Evolutionary conservation across 164 flowering plant species (phyloP), one percentile per base, ranked within the genome.

Genomic region (Macadamia tetraphylla): DNA sequence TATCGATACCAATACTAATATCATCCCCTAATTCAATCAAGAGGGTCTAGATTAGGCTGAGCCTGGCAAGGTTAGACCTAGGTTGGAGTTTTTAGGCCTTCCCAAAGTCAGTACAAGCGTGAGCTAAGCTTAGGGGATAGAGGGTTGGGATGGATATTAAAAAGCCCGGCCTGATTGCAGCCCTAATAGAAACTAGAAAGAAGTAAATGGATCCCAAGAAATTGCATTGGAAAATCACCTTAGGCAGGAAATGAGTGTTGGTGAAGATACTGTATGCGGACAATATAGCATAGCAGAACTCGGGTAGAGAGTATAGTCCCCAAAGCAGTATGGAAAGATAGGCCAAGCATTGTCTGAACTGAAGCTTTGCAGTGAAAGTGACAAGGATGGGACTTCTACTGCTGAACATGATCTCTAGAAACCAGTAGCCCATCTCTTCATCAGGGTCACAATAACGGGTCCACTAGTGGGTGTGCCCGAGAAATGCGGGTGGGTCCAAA

Each of bases 341-440:
- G 1, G 43, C 69, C 67, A 82, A 44, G 68, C 79, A 67, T 57
- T 81, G 84, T 52, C 90, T 63, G n/a, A 87, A 76, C 13, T 46
- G 70, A 67, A 85, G 80, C 64, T 82, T 80, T 2, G 44, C 70
- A 6, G 60, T 70, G 67, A 83, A 31, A 11, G 70, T 52, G 10
- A 42, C 71, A 2, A 73, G 3, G 29, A 84, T 35, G 15, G 91
- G 94, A 67, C 64, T 81, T 18, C 70, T 66, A 13, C 17, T 43
- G 66, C 77, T 65, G 67, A 85, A 53, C 1, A 87, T 66, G 53
- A 85, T 73, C 75, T 87, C 90, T 7, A 84, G 73, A 3, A 60
- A 13, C 95, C 95, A 0, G 84, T 78, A 68, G 78, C 64, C 92
- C 92, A 87, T 67, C 95, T 78, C 70, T 83, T 83, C 58, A 67